Percentiles rank a stretch among this genome's conserved stretches.
Conservation (phyloP, 768 basidiomycete genomes). For the Galerina sulciceps region DNA sequence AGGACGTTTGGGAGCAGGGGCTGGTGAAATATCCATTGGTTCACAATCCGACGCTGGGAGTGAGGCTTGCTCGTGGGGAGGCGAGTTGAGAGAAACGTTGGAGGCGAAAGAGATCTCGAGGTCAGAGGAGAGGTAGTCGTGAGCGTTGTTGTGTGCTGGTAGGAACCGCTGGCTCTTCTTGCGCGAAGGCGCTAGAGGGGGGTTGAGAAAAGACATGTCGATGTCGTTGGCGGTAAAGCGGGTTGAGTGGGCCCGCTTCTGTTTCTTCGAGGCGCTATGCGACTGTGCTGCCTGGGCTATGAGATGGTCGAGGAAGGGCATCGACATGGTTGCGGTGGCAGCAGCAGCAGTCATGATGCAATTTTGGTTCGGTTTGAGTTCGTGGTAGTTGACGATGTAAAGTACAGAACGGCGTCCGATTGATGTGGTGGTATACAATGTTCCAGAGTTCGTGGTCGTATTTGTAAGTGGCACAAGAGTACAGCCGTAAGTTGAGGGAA, state of each 20-base stretch:
- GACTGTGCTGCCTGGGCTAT: constrained; percentile 30
- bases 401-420: constrained; percentile 5
- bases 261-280: constrained; percentile 46
- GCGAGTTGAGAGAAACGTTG: constrained; percentile 79
- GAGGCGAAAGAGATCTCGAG: constrained; percentile 85
- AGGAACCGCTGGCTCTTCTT: constrained; percentile 51
- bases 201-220: constrained; percentile 61
- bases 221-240: constrained; percentile 39
- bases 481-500: constrained; percentile 10
- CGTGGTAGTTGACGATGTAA: constrained; percentile 11
- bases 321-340: constrained; percentile 25
- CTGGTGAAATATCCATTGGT: constrained; percentile 86
- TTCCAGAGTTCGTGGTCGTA: background rate
- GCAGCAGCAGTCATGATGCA: constrained; percentile 13
- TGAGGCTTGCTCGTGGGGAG: constrained; percentile 51
- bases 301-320: constrained; percentile 44
- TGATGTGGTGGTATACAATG: constrained; percentile 13
- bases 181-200: constrained; percentile 49
- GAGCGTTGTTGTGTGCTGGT: constrained; percentile 53
- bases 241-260: constrained; percentile 41
- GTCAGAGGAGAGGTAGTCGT: constrained; percentile 75
- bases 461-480: constrained; percentile 17
- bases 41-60: constrained; percentile 52
- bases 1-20: constrained; percentile 35
- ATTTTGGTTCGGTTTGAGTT: constrained; percentile 10